Evolutionary conservation across 2,329 filamentous ascomycete genomes (phyloP).

Genomic region (Penicillium olsonii): DNA sequence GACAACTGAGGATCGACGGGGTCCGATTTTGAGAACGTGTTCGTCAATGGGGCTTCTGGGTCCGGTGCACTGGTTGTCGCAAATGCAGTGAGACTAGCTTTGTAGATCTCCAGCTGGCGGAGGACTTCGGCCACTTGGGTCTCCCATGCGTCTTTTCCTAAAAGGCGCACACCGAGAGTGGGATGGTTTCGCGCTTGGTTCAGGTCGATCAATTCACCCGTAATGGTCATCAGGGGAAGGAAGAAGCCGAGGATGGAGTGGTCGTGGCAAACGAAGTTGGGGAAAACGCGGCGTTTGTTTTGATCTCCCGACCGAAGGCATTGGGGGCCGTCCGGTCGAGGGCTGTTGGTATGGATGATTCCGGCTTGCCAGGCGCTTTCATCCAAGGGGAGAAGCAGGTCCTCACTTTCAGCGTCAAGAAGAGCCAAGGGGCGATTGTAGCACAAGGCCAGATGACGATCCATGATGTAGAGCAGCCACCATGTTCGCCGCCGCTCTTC

Average conservation of each 20-base stretch:
- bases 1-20: constrained; percentile 30
- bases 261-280: constrained; percentile 79
- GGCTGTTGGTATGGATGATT: constrained; percentile 65
- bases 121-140: constrained; percentile 76
- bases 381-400: constrained; percentile 80
- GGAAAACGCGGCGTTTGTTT: constrained; percentile 63
- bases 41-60: constrained; percentile 38
- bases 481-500: constrained; percentile 88
- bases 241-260: constrained; percentile 92
- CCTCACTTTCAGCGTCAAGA: constrained; percentile 83
- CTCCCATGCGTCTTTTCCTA: constrained; percentile 75
- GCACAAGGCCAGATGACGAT: constrained; percentile 85
- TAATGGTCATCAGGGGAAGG: constrained; percentile 89
- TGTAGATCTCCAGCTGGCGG: constrained; percentile 77
- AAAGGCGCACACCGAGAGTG: constrained; percentile 73
- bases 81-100: constrained; percentile 64
- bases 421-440: constrained; percentile 89
- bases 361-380: constrained; percentile 84
- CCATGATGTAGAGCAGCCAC: constrained; percentile 92
- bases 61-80: constrained; percentile 27
- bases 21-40: constrained; percentile 60
- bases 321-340: constrained; percentile 38
- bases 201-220: constrained; percentile 86
- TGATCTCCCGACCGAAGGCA: constrained; percentile 36
- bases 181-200: constrained; percentile 89